Conservation (phyloP, 345 rosid species). For the Populus euphratica region DNA sequence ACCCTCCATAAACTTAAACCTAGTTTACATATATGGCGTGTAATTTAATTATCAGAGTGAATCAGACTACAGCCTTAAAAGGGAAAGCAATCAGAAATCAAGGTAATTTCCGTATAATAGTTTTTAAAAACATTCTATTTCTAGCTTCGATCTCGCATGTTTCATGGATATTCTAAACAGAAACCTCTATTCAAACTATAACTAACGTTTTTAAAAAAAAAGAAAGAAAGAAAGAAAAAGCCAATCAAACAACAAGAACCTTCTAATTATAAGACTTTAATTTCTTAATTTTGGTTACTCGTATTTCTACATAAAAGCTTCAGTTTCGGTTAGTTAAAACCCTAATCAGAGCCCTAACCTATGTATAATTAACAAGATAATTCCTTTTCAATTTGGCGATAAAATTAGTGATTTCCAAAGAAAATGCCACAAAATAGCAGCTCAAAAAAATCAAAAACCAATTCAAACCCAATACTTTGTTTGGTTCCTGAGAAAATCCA, state of each 20-base stretch:
- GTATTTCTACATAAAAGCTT: background rate
- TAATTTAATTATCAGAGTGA: background rate
- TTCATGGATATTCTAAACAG: background rate
- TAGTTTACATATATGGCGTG: background rate
- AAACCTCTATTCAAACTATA: background rate
- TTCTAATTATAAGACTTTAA: too few species aligned
- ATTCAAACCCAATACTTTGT: background rate
- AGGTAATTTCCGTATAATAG: background rate
- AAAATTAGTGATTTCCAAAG: background rate
- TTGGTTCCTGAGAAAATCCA: too few species aligned
- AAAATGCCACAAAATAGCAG: background rate
- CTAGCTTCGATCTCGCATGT: background rate
- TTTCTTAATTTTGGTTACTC: too few species aligned
- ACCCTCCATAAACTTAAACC: background rate
- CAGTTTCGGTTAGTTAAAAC: background rate
- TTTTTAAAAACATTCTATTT: background rate
- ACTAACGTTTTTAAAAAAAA: background rate
- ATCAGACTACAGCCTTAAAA: background rate
- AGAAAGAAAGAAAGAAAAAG: background rate
- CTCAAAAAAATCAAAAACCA: background rate
- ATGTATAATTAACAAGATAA: background rate
- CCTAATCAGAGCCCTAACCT: background rate
- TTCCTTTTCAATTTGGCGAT: background rate
- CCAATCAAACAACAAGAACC: background rate
- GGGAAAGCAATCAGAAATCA: background rate